These are phyloP conservation scores for Rhododendron williamsianum DNA, from an alignment of 148 eudicot species.

Conservation along the genomic window DNA sequence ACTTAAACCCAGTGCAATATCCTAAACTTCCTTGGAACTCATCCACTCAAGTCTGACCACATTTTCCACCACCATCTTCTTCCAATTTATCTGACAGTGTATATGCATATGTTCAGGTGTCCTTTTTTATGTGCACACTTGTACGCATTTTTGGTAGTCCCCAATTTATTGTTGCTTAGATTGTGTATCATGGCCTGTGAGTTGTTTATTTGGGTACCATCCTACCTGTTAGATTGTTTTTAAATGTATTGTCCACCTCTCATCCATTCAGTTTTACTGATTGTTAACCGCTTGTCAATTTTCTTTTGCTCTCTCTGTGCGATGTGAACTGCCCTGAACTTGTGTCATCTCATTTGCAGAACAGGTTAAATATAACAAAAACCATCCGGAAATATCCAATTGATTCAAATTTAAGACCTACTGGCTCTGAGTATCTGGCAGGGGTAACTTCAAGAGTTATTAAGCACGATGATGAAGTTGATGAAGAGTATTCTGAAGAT, in stretches of 20 bases:
- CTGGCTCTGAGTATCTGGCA: conserved; percentile 66
- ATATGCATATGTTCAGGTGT: neutral
- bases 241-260: neutral
- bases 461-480: conserved; percentile 83
- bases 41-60: neutral
- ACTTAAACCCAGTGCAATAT: neutral
- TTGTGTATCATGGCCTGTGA: neutral
- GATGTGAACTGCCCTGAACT: conserved; percentile 27
- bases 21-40: neutral
- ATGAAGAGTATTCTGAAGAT: conserved; percentile 74
- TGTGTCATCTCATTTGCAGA: conserved; percentile 52
- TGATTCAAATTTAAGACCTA: conserved; percentile 53
- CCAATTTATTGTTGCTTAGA: conserved; percentile 4
- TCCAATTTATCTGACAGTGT: neutral
- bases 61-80: neutral
- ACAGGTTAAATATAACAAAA: conserved; percentile 95
- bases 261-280: neutral
- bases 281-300: neutral
- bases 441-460: conserved; percentile 38
- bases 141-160: neutral
- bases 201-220: neutral
- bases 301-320: neutral
- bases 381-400: conserved; percentile 82
- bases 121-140: neutral
- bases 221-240: no score